A percentile compares a stretch with the other conserved stretches of the same genome.
phyloP scores from a whole-genome alignment of 2,329 filamentous ascomycete species.

The Aspergillus melleus region DNA sequence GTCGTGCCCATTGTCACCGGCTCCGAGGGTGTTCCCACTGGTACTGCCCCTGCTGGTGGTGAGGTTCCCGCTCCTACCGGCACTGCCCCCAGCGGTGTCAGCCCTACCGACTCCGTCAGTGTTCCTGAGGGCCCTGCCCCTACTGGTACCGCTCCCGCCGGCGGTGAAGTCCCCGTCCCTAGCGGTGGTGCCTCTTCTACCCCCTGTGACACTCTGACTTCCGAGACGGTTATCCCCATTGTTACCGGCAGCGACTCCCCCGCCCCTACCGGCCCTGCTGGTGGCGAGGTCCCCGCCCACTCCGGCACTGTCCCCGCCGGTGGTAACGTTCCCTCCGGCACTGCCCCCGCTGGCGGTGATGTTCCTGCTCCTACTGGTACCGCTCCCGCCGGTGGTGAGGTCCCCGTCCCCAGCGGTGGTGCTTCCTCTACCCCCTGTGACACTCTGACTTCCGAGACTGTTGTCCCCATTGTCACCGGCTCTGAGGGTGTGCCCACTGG shows the following conservation, averaged over 20 bases:
- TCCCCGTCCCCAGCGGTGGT: not conserved
- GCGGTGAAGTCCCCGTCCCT: not conserved
- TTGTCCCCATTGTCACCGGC: constrained; percentile 7
- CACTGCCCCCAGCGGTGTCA: constrained; percentile 3
- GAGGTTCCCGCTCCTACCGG: constrained; percentile 8
- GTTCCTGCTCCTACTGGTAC: constrained; percentile 7
- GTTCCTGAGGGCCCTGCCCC: constrained; percentile 2
- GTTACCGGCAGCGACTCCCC: constrained; percentile 6
- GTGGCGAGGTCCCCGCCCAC: constrained; percentile 7
- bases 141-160: not conserved
- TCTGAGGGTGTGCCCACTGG: not conserved
- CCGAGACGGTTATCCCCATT: constrained; percentile 9
- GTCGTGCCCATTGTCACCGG: constrained; percentile 10
- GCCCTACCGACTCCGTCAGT: constrained; percentile 1
- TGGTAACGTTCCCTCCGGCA: not conserved
- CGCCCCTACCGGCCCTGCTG: constrained; percentile 11
- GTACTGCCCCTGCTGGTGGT: not conserved
- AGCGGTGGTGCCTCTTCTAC: not conserved
- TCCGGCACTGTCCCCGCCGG: constrained; percentile 1
- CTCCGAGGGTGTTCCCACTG: constrained; percentile 10
- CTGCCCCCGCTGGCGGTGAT: no score
- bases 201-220: constrained; percentile 14
- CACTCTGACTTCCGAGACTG: constrained; percentile 11
- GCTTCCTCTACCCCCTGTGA: constrained; percentile 10
- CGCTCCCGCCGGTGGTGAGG: not conserved